Evolutionary conservation across 2,329 filamentous ascomycete species (phyloP), one percentile per base, ranked within the genome.

Genomic region (Talaromyces sp.): DNA sequence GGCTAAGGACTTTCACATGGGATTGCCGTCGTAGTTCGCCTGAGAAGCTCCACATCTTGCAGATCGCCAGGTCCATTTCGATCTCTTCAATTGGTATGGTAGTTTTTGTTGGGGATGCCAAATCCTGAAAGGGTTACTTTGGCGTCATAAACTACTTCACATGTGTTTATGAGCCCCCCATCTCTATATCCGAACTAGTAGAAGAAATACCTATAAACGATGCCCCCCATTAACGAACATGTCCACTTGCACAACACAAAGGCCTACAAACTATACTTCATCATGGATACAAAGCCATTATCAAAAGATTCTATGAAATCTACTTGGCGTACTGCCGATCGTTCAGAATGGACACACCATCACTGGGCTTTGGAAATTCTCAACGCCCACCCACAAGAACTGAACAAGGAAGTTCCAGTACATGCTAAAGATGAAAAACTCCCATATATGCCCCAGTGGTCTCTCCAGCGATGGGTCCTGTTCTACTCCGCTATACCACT

Each of bases 371-470:
- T 69, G 4, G 63, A 69, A 17, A 27, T 56, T 19, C 54, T 68
- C 17, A 65, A 69, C 29, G 62, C 55, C 42, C 57, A 69, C 35
- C 65, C 60, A 11, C 54, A 60, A 44, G 58, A 62, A n/a, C 48
- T 63, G 20, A 49, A 61, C 45, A 60, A 64, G 42, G 60, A 65
- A 39, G 50, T 69, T 9, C 76, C 76, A 0, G 66, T 75, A 2
- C 72, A 76, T 57, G 43, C 61, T 10, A 79, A 79, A 60, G 65
- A 65, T 1, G 75, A 79, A 33, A 72, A 72, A 33, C 57, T 78
- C 3, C 75, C 75, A 0, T 68, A 71, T 46, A 56, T 77, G 20
- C 63, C 72, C 0, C 66, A 75, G 27, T 68, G 61, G 58, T 66
- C 68, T 17, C 58, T 67, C 3, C 73, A 77, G 47, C 58, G 65